These are phyloP conservation scores for Pseudocercospora pini-densiflorae DNA, from an alignment of 2,329 filamentous ascomycete genomes.

Conservation along the genomic window DNA sequence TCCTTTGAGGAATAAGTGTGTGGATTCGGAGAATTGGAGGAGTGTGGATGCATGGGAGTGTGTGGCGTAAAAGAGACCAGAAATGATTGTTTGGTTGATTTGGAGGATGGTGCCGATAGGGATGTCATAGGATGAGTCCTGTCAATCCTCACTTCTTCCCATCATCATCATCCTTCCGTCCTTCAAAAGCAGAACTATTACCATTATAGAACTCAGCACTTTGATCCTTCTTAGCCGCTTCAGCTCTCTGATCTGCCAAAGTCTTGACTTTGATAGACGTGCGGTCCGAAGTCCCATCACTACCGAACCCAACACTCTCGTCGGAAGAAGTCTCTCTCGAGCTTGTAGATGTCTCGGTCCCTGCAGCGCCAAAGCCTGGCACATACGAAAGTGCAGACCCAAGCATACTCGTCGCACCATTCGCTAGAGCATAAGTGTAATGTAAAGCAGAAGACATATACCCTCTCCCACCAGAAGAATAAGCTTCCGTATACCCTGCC, in stretches of 20 bases:
- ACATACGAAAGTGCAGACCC: conserved; percentile 27
- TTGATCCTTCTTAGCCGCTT: conserved; percentile 45
- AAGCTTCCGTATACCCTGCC: conserved; percentile 63
- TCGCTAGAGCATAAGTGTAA: conserved; percentile 26
- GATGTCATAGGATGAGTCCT: background rate
- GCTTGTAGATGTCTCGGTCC: conserved; percentile 9
- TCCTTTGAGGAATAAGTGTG: conserved; percentile 34
- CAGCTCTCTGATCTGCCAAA: conserved; percentile 50
- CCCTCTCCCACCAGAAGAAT: conserved; percentile 46
- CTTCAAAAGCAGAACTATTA: conserved; percentile 70
- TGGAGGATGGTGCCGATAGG: background rate
- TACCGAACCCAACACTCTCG: background rate
- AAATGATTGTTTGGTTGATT: too few species aligned
- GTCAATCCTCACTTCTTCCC: conserved; percentile 31
- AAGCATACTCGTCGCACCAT: conserved; percentile 28
- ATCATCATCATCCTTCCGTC: conserved; percentile 61
- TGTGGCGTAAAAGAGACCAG: conserved; percentile 16
- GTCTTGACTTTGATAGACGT: conserved; percentile 48
- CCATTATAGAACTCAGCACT: conserved; percentile 83
- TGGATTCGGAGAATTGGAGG: conserved; percentile 34
- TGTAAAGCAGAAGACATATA: conserved; percentile 31
- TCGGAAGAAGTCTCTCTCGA: conserved; percentile 2
- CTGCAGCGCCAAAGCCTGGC: conserved; percentile 27
- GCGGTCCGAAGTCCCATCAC: conserved; percentile 29
- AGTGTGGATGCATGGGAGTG: conserved; percentile 34